Percentiles rank a stretch among this genome's conserved stretches.
These are phyloP conservation scores for Telfairia occidentalis DNA, from an alignment of 331 rosid genomes.

Conservation along the genomic window DNA sequence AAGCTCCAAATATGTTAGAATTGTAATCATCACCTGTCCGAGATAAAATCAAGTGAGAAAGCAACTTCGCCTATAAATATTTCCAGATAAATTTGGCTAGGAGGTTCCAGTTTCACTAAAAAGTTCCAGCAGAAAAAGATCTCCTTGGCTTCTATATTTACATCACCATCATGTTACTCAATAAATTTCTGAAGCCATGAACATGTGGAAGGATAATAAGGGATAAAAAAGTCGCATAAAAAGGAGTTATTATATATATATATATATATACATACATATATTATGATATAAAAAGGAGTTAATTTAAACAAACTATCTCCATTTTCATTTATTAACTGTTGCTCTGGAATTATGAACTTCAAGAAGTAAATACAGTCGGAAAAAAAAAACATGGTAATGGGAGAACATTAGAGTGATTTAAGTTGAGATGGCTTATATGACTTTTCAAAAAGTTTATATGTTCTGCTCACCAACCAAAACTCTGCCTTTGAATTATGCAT, in stretches of 20 bases:
- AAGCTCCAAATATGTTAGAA: constrained; percentile 91
- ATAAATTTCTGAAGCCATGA: background rate
- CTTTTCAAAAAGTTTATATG: background rate
- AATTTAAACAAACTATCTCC: background rate
- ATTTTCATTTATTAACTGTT: background rate
- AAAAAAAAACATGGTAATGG: background rate
- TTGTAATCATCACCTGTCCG: constrained; percentile 77
- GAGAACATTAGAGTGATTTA: background rate
- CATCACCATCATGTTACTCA: background rate
- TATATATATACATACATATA: no score
- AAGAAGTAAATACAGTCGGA: background rate
- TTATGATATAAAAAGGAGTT: background rate
- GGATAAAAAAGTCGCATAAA: background rate
- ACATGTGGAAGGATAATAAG: background rate
- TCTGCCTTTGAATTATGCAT: background rate
- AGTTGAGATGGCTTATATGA: background rate
- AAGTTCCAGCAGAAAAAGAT: background rate
- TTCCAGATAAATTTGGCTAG: background rate
- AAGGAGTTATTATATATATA: no score
- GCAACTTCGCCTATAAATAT: background rate
- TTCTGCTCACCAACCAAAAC: background rate
- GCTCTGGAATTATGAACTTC: background rate
- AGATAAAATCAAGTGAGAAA: constrained; percentile 15
- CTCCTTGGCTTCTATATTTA: background rate
- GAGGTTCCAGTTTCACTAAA: background rate